These are phyloP conservation scores for Torrubiella hemipterigena DNA, from an alignment of 2,329 filamentous ascomycete species.

Conservation along the genomic window DNA sequence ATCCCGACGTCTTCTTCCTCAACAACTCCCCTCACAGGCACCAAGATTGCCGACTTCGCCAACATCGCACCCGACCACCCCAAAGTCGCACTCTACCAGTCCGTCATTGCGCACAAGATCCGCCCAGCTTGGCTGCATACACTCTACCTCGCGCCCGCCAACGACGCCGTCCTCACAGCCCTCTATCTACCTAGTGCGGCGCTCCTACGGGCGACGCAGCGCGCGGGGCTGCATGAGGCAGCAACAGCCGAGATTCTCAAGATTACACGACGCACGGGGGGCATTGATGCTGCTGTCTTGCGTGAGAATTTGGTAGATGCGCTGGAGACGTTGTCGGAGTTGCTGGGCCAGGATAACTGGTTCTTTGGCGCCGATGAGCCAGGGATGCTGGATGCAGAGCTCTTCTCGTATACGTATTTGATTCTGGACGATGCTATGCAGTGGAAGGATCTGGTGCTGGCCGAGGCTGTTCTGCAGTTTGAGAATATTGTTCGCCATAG, in stretches of 20 bases:
- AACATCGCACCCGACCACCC: constrained; percentile 31
- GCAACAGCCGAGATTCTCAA: constrained; percentile 66
- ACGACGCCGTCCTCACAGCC: constrained; percentile 53
- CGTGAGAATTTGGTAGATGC: constrained; percentile 32
- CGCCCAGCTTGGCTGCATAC: constrained; percentile 78
- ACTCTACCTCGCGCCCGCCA: constrained; percentile 63
- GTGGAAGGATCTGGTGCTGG: constrained; percentile 54
- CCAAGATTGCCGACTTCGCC: constrained; percentile 58
- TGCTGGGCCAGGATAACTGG: constrained; percentile 30
- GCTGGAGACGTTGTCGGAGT: constrained; percentile 30
- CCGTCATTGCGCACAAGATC: constrained; percentile 65
- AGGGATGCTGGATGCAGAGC: constrained; percentile 70
- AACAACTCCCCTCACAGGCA: constrained; percentile 32
- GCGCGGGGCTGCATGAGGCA: constrained; percentile 56
- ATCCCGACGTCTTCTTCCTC: constrained; percentile 36
- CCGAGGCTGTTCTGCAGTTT: constrained; percentile 41
- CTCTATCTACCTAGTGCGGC: constrained; percentile 62
- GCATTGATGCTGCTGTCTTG: constrained; percentile 21
- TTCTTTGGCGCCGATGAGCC: constrained; percentile 43
- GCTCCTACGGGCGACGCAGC: constrained; percentile 51
- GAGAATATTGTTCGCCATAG: constrained; percentile 45
- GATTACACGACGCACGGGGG: constrained; percentile 27
- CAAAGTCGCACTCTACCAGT: constrained; percentile 60
- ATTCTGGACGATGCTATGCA: constrained; percentile 52
- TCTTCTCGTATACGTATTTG: constrained; percentile 84